Evolutionary conservation across 1,139 yeast genomes (phyloP), one percentile per base, ranked within the genome.

Genomic region (Geotrichum siamense): DNA sequence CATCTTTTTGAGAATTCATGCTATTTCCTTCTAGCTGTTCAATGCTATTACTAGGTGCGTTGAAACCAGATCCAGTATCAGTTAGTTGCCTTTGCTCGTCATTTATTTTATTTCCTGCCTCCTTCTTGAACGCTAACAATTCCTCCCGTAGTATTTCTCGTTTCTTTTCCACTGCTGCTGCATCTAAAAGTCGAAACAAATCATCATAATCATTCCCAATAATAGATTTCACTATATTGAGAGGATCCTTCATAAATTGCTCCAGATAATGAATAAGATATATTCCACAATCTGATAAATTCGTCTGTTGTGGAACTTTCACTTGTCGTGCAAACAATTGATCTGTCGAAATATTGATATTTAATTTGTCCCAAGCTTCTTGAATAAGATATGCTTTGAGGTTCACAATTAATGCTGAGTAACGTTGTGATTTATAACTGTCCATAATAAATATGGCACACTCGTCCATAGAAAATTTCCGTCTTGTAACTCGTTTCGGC

Each of bases 251-350:
- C 41, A 85, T 67, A 67, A 89, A 82, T 53, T 74, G 75, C 49
- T 75, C 72, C 19, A 84, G 75, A 56, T 85, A 91, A 55, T 82
- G 82, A 21, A 93, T 80, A 3, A 91, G 83, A 64, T 85, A 96
- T 19, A 93, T 78, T 1, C 99, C 99, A 65, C 99, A 93, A 60
- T 93, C 98, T 57, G 89, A 85, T 63, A 80, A 79, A 59, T 93
- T 93, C 40, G 79, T 78, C 58, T 93, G 99, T 50, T 74, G 78
- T 0, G 96, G 96, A 0, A 87, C 94, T 23, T 67, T 59, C 4
- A 83, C 82, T 3, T 70, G 66, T 44, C 69, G 63, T 43, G 67
- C 60, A 38, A 60, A 47, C 27, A 74, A 64, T 39, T 69, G 71
- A 3, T 65, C 62, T n/a, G 69, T 68, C 13, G 66, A 64, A 5